Conservation (phyloP, 441 rosid genomes). For the Jatropha multifida region DNA sequence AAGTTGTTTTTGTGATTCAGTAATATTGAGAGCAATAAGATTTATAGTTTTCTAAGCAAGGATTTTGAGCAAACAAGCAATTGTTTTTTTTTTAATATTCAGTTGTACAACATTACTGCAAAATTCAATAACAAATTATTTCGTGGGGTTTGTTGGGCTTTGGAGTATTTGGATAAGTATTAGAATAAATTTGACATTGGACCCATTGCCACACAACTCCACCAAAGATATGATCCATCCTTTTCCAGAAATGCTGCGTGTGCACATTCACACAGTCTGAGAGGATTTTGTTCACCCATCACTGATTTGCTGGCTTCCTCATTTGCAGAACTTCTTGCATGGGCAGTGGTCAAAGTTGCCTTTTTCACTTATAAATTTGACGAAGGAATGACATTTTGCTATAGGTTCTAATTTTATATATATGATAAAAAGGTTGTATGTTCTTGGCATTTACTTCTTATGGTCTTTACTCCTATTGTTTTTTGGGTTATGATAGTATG, state of each 20-base stretch:
- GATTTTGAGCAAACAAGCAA: background rate
- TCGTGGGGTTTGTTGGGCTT: background rate
- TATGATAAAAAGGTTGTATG: background rate
- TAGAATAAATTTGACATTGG: background rate
- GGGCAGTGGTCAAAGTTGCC: background rate
- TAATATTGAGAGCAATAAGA: background rate
- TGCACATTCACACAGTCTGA: background rate
- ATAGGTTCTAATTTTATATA: background rate
- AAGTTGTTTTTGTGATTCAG: background rate
- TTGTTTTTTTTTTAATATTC: background rate
- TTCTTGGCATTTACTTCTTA: background rate
- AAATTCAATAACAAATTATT: background rate
- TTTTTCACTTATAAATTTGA: background rate
- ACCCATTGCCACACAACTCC: background rate
- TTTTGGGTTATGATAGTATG: background rate
- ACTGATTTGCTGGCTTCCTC: background rate
- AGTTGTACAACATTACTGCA: background rate
- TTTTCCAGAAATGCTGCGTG: background rate
- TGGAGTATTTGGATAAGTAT: background rate
- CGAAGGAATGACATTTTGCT: background rate
- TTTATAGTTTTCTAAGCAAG: background rate
- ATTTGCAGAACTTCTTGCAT: background rate
- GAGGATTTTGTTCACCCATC: background rate
- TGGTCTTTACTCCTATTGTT: background rate
- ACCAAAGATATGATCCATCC: background rate